phyloP scores from a whole-genome alignment of 257 asterid species.

The Forsythia viridissima region DNA sequence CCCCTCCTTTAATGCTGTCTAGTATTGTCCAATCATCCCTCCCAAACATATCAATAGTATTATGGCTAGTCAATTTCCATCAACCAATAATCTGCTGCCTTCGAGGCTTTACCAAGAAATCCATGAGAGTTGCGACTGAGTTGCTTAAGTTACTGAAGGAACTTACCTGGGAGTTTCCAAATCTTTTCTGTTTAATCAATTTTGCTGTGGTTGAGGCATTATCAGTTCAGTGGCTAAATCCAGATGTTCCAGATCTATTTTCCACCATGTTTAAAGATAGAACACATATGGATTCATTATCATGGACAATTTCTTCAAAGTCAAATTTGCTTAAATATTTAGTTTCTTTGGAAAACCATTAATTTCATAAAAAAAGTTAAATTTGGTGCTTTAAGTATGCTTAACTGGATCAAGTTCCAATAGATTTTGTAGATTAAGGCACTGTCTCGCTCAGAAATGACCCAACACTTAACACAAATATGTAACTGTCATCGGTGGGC shows the following conservation, averaged over 20 bases:
- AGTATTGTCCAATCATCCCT: too few relatives aligned
- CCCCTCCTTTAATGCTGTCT: too few relatives aligned
- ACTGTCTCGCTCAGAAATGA: slow-evolving; percentile 2
- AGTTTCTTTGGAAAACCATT: too few relatives aligned
- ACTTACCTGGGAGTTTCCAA: not conserved
- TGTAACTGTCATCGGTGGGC: not conserved
- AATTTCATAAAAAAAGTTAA: too few relatives aligned
- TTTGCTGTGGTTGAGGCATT: not conserved
- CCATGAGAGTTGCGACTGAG: not conserved
- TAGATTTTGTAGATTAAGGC: not conserved
- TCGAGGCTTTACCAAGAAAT: not conserved
- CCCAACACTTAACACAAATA: not conserved
- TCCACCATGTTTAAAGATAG: not conserved
- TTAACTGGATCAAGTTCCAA: not conserved
- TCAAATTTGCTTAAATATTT: not conserved
- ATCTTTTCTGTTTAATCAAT: not conserved
- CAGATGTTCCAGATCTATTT: not conserved
- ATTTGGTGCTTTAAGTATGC: not conserved
- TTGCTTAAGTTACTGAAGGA: not conserved
- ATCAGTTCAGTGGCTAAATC: not conserved
- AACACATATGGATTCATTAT: not conserved
- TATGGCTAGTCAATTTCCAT: too few relatives aligned
- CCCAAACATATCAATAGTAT: too few relatives aligned
- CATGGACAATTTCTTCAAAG: not conserved
- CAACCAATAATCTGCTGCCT: not conserved